A percentile compares a stretch with the other conserved stretches of the same genome.
Evolutionary conservation across 352 stramenopile species (phyloP).

Genomic region (Globisporangium abappressorium): DNA sequence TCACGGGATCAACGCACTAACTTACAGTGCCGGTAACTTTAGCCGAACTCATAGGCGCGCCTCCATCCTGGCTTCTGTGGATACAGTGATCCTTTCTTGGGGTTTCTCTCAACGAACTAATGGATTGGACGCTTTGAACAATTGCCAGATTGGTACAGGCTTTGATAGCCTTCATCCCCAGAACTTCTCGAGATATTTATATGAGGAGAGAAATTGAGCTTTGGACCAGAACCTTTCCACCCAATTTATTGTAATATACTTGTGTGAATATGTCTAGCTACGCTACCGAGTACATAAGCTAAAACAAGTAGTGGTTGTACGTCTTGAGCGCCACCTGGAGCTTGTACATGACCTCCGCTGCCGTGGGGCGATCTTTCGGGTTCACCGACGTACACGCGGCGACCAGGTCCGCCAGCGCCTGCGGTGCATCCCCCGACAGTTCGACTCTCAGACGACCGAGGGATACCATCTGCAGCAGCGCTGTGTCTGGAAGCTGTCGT

Average conservation of each 20-base stretch:
- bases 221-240: no score
- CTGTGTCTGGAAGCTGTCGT: neutral
- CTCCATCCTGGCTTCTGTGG: no score
- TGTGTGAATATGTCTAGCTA: neutral
- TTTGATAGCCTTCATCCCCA: no score
- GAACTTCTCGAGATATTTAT: no score
- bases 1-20: no score
- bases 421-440: neutral
- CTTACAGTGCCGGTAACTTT: no score
- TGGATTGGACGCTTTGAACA: no score
- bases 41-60: no score
- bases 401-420: neutral
- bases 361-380: constrained; percentile 1
- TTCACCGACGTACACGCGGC: neutral
- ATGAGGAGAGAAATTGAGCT: no score
- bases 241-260: neutral
- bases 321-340: constrained; percentile 1
- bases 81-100: no score
- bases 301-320: constrained; percentile 7
- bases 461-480: neutral
- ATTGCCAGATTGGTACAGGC: no score
- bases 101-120: no score
- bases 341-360: constrained; percentile 4
- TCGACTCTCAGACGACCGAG: neutral
- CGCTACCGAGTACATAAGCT: neutral